Conservation (phyloP, 805 yeast genomes). For the Saccharomycodes ludwigii region DNA sequence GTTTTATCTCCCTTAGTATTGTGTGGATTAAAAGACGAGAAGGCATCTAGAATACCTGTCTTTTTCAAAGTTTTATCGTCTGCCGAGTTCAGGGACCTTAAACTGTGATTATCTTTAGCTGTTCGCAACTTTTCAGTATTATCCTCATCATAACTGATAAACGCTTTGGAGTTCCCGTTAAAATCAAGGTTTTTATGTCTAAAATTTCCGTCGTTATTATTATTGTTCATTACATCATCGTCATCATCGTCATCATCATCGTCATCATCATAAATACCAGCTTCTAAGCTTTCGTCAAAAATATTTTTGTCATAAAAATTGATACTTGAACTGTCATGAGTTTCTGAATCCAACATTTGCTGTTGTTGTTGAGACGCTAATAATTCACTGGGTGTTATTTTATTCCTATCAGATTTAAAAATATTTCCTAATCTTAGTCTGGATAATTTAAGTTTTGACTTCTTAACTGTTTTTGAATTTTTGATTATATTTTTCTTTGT, state of each 20-base stretch:
- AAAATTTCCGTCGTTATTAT: neutral
- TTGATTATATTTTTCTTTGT: neutral
- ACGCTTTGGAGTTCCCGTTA: too few species aligned
- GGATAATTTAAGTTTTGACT: neutral
- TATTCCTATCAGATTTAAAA: neutral
- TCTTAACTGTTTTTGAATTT: too few species aligned
- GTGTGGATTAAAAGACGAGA: too few species aligned
- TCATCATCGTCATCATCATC: neutral
- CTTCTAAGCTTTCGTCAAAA: slow-evolving; percentile 1
- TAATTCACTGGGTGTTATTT: neutral
- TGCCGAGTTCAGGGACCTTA: too few species aligned
- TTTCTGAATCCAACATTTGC: neutral
- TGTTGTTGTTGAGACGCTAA: too few species aligned
- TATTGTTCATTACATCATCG: neutral
- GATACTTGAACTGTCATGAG: neutral
- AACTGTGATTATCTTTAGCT: too few species aligned
- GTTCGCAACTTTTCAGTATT: too few species aligned
- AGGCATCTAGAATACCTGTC: too few species aligned
- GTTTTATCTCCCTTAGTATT: too few species aligned
- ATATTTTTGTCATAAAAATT: slow-evolving; percentile 3
- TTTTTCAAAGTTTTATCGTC: too few species aligned
- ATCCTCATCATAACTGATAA: too few species aligned
- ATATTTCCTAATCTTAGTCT: neutral
- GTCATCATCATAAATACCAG: neutral
- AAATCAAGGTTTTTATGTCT: too few species aligned